Conservation (phyloP, 1,284 basidiomycete genomes). For the Ustilago xerochloae region DNA sequence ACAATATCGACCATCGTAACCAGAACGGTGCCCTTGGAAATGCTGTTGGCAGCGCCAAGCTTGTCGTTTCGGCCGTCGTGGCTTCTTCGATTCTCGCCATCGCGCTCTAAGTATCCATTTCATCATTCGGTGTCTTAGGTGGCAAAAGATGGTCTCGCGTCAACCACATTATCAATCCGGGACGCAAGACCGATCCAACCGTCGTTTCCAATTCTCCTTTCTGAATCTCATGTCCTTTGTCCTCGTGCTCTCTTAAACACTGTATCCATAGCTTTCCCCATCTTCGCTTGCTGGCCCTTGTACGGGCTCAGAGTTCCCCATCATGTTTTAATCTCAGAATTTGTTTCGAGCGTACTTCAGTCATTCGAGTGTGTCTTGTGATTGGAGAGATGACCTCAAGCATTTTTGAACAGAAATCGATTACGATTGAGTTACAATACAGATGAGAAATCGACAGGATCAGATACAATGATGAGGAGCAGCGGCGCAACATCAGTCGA, state of each 20-base stretch:
- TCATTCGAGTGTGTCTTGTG: background rate
- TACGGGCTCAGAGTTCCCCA: slow-evolving; percentile 32
- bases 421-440: background rate
- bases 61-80: background rate
- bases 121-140: background rate
- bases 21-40: slow-evolving; percentile 10
- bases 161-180: slow-evolving; percentile 19
- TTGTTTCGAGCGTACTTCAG: background rate
- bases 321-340: background rate
- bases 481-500: slow-evolving; percentile 10
- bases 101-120: slow-evolving; percentile 7
- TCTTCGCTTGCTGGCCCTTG: slow-evolving; percentile 33
- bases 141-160: background rate
- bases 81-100: slow-evolving; percentile 13
- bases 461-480: background rate
- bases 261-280: slow-evolving; percentile 32
- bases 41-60: background rate
- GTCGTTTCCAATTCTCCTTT: background rate
- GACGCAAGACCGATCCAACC: slow-evolving; percentile 2
- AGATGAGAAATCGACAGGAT: background rate
- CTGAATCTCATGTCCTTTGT: background rate
- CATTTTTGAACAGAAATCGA: background rate
- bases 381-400: background rate
- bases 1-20: slow-evolving; percentile 27
- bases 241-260: slow-evolving; percentile 2